Percentiles rank a stretch among this genome's conserved stretches.
phyloP scores from a whole-genome alignment of 2,329 filamentous ascomycete genomes.

The Colletotrichum sp. region DNA sequence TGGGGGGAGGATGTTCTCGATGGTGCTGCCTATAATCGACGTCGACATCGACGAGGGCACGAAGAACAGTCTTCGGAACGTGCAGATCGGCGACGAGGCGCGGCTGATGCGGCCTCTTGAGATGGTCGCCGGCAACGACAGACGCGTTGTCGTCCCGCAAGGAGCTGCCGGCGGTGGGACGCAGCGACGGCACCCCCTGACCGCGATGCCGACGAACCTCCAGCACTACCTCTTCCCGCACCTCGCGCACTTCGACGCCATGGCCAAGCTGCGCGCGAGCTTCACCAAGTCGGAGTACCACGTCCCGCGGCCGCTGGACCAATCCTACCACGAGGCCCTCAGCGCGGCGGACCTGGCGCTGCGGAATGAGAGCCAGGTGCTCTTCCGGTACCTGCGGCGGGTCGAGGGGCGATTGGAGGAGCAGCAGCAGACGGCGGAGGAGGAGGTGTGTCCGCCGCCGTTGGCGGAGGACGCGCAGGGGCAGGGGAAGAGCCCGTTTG shows the following conservation, averaged over 20 bases:
- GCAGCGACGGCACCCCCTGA: neutral
- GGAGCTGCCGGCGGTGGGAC: neutral
- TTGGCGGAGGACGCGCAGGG: neutral
- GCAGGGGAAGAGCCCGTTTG: constrained; percentile 1
- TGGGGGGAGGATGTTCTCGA: constrained; percentile 15
- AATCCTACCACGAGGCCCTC: constrained; percentile 23
- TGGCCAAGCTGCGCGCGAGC: constrained; percentile 12
- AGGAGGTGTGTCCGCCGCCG: neutral
- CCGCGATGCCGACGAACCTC: constrained; percentile 22
- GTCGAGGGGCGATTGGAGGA: neutral
- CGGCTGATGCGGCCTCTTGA: neutral
- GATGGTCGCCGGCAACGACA: neutral
- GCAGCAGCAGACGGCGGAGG: neutral
- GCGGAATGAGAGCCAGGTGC: constrained; percentile 18
- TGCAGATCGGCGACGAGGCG: constrained; percentile 15
- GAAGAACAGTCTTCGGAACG: constrained; percentile 9
- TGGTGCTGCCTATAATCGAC: constrained; percentile 21
- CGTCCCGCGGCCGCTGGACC: constrained; percentile 20
- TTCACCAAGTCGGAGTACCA: constrained; percentile 24
- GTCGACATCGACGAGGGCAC: constrained; percentile 23
- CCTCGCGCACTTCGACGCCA: constrained; percentile 23
- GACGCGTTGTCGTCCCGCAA: neutral
- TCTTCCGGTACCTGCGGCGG: constrained; percentile 14
- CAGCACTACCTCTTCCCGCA: constrained; percentile 23
- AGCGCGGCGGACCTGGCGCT: constrained; percentile 9